These are phyloP conservation scores for Nakazawaea wickerhamii DNA, from an alignment of 805 yeast genomes.

Conservation along the genomic window DNA sequence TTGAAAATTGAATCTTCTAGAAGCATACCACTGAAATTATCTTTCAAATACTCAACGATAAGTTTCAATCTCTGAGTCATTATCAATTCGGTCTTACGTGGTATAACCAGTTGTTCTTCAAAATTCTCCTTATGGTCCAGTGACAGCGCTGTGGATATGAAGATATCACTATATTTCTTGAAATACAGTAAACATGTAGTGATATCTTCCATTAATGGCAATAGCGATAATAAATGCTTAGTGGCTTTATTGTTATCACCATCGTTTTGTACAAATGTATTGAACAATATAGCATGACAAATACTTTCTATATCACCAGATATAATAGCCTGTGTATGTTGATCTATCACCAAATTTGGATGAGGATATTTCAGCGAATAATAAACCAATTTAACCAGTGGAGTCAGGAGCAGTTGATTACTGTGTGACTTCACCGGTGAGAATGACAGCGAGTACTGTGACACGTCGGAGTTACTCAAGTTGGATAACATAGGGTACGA, in stretches of 20 bases:
- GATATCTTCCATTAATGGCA: conserved; percentile 52
- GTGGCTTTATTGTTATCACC: conserved; percentile 23
- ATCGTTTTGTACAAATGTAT: conserved; percentile 31
- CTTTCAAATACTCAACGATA: conserved; percentile 51
- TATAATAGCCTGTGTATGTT: conserved; percentile 34
- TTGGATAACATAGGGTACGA: conserved; percentile 3
- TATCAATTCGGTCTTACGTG: conserved; percentile 29
- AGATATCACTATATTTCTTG: conserved; percentile 25
- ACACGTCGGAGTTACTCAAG: background rate
- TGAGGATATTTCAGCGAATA: conserved; percentile 49
- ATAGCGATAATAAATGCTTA: conserved; percentile 39
- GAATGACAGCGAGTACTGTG: conserved; percentile 3
- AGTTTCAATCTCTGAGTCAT: conserved; percentile 47
- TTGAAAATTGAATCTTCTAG: conserved; percentile 59
- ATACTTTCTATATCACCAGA: conserved; percentile 66
- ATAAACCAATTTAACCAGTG: conserved; percentile 20
- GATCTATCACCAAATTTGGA: conserved; percentile 52
- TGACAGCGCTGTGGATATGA: conserved; percentile 12
- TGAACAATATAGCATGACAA: conserved; percentile 67
- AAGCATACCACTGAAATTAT: conserved; percentile 62
- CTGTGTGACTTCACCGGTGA: conserved; percentile 5
- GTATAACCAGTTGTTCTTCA: conserved; percentile 17
- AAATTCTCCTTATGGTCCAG: background rate
- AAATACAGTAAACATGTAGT: conserved; percentile 38
- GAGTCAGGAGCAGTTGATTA: background rate